Base-by-base conservation (phyloP, 225 moss, liverwort and hornwort genomes). In the Rhytidiadelphus loreus region DNA sequence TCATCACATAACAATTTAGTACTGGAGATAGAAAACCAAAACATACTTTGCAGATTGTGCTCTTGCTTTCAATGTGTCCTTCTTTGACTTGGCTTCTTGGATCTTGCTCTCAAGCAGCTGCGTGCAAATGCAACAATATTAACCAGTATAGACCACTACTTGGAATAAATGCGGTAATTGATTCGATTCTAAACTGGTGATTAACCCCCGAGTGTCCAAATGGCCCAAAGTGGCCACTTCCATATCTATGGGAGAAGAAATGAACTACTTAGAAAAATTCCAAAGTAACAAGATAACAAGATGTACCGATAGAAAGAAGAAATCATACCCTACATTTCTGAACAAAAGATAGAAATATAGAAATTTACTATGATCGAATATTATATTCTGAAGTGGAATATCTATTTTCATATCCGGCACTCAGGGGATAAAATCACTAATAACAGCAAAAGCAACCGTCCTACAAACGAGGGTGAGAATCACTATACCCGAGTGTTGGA, bases 81-180 rank as follows among this genome's bases (percentile, higher is more conserved):
- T 99, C 95, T 99, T 99, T 8, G 98, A 99, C 91, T 90, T 99
- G 18, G 98, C 98, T 92, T 99, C 98, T 91, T 96, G 96, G 74
- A 99, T 99, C 92, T 99, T 99, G 93, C 96, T 95, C 92, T 99
- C 98, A 90, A 99, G 91, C 90, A 98, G 92, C 97, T 97, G 94
- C 55, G 82, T 21, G 37, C 37, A 73, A 74, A 74, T 68, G 55
- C 39, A 78, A 73, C 53, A 22, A 79, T 26, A 53, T 88, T 79
- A 85, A 50, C 29, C 76, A 76, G 14, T 35, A 77, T 35, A 58
- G 64, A 77, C 29, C 85, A 76, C 60, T 48, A 79, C 39, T 28
- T 73, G 77, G 52, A 80, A 41, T 41, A 78, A 52, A 86, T 50
- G 58, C 28, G 35, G 29, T 53, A 22, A 65, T 39, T 56, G 50